These are phyloP conservation scores for Aspergillus clavatus DNA, from an alignment of 2,329 filamentous ascomycete genomes.

Conservation along the genomic window DNA sequence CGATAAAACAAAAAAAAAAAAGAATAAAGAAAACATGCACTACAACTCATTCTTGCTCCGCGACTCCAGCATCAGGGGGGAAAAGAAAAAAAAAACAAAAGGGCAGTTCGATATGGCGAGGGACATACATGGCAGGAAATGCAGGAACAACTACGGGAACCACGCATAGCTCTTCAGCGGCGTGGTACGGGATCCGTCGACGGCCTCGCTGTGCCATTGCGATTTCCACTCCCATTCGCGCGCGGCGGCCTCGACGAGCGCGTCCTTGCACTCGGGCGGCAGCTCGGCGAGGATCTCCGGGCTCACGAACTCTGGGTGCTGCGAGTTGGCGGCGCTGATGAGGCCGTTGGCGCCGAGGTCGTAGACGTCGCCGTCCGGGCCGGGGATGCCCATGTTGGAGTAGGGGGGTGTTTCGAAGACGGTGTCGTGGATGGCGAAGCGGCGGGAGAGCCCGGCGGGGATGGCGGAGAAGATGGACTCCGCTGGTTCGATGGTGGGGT, in stretches of 20 bases:
- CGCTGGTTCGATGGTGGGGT: constrained; percentile 7
- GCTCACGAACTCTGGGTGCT: constrained; percentile 33
- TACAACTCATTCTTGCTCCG: too few relatives aligned
- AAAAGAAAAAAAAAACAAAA: constrained; percentile 5
- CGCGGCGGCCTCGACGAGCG: constrained; percentile 63
- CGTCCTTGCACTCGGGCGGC: constrained; percentile 56
- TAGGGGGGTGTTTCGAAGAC: constrained; percentile 55
- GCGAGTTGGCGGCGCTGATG: constrained; percentile 33
- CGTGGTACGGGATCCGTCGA: constrained; percentile 42
- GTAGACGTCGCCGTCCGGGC: constrained; percentile 39
- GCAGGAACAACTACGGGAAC: constrained; percentile 30
- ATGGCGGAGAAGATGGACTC: constrained; percentile 49
- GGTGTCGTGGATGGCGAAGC: constrained; percentile 60
- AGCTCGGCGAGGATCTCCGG: constrained; percentile 42
- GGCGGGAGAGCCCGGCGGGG: constrained; percentile 55
- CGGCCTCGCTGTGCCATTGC: constrained; percentile 66
- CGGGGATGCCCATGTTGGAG: constrained; percentile 56
- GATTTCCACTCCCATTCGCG: constrained; percentile 68
- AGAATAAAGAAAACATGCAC: neutral
- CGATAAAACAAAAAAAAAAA: constrained; percentile 9
- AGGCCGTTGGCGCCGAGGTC: constrained; percentile 41
- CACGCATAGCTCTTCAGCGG: constrained; percentile 38
- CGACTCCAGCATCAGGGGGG: neutral
- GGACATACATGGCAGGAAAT: neutral
- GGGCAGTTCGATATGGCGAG: too few relatives aligned